Evolutionary conservation across 2,329 filamentous ascomycete genomes (phyloP), one percentile per base, ranked within the genome.

Genomic region (Verticillium isaacii): DNA sequence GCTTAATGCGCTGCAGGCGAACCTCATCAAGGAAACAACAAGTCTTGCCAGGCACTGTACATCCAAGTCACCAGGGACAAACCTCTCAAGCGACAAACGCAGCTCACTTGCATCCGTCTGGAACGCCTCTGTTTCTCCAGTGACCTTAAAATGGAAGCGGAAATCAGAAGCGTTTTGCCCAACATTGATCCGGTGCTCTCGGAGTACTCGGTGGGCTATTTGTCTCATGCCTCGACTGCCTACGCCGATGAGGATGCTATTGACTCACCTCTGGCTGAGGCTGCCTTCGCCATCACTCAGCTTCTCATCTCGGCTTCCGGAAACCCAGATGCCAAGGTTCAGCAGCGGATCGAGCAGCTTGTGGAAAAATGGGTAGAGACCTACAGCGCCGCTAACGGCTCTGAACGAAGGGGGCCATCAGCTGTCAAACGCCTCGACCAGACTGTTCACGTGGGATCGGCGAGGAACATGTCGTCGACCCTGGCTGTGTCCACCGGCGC

Each of bases 391-490:
- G 85, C 86, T 62, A 89, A 92, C 78, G 91, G 88, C 61, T 83
- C 87, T 57, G 86, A 92, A 75, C 82, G 83, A 59, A 87, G 89
- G 71, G 86, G 89, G 68, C 91, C 91, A 11, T 90, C 92, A 23
- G 85, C 87, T 8, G 91, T 94, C 63, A 92, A 84, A 76, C 90
- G 92, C 70, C 86, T 99, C 23, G 95, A 98, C 71, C 93, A 98
- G 76, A 91, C 93, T 64, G 92, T 97, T 76, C 92, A 97, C 77
- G 94, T 99, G 70, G 92, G 92, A 74, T 89, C 93, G 32, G 92
- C 97, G 78, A 86, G 92, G 67, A 97, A 97, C 77, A 94, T 99
- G 79, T 99, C 95, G 36, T 96, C 95, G 6, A 99, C 95, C 2
- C 79, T 99, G 67, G 94, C 93, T 25, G 87, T 99, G 58, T 87